Percentiles rank a stretch among this genome's conserved stretches.
phyloP scores from a whole-genome alignment of 176 grass and related monocot species.

The Carex parvula region DNA sequence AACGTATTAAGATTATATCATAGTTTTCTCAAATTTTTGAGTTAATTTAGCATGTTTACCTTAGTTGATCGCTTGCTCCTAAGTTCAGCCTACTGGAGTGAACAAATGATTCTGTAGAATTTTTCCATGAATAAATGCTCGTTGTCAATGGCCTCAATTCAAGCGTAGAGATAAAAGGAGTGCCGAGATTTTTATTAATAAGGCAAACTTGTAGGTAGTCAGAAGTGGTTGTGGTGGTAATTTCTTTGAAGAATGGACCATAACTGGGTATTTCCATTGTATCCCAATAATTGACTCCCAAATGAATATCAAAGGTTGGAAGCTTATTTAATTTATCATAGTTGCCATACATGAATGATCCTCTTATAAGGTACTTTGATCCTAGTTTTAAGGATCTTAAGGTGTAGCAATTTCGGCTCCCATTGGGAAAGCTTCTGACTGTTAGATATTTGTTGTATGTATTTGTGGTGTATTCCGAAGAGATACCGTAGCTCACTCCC shows the following conservation, averaged over 20 bases:
- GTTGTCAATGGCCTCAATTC: constrained; percentile 33
- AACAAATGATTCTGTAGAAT: constrained; percentile 35
- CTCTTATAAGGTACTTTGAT: constrained; percentile 51
- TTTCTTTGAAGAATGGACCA: no score
- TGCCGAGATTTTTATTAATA: constrained; percentile 27
- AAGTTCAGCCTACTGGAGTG: neutral
- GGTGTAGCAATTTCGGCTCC: constrained; percentile 45
- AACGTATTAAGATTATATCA: neutral
- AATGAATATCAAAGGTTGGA: constrained; percentile 49
- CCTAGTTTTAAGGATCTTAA: constrained; percentile 30
- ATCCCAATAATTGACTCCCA: constrained; percentile 41
- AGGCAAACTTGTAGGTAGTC: constrained; percentile 47
- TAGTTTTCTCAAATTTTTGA: neutral
- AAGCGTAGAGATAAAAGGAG: constrained; percentile 51
- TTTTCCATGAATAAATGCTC: constrained; percentile 31
- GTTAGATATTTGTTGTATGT: neutral
- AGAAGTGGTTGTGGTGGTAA: constrained; percentile 37
- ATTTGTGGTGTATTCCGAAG: constrained; percentile 4
- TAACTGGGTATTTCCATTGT: no score
- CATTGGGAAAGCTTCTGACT: constrained; percentile 38
- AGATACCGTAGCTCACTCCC: constrained; percentile 41
- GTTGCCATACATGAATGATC: constrained; percentile 43
- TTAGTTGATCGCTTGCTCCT: constrained; percentile 23
- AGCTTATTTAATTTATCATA: constrained; percentile 38
- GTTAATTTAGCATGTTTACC: constrained; percentile 24